Evolutionary conservation across 2,329 filamentous ascomycete genomes (phyloP).

Genomic region (Stachybotrys elegans): DNA sequence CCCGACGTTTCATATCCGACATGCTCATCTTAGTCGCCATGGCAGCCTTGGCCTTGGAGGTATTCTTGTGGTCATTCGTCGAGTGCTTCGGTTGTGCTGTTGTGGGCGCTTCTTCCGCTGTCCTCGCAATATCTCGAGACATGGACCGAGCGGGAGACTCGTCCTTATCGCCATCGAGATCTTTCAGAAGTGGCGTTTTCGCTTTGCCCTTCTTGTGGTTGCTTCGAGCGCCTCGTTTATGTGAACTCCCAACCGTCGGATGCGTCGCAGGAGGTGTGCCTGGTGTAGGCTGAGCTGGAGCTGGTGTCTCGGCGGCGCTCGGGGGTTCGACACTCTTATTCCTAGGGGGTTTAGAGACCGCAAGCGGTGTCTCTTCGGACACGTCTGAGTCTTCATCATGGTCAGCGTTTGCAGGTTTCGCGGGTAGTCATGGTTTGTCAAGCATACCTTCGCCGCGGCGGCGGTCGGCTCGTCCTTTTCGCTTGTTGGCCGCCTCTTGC

Average conservation of each 20-base stretch:
- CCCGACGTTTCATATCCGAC: conserved; percentile 82
- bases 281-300: conserved; percentile 22
- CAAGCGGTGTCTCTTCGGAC: conserved; percentile 60
- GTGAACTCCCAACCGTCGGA: conserved; percentile 38
- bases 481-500: conserved; percentile 69
- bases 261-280: conserved; percentile 40
- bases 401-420: conserved; percentile 9
- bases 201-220: conserved; percentile 64
- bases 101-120: conserved; percentile 24
- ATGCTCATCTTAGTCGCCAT: conserved; percentile 69
- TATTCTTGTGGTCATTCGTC: conserved; percentile 36
- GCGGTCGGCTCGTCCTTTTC: conserved; percentile 77
- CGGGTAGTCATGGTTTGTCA: neutral
- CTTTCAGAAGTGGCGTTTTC: conserved; percentile 79
- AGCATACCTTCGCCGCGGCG: conserved; percentile 49
- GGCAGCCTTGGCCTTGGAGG: conserved; percentile 40
- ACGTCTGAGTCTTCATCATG: conserved; percentile 59
- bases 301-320: conserved; percentile 20
- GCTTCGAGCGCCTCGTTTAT: conserved; percentile 57
- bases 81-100: conserved; percentile 28
- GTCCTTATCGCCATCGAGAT: conserved; percentile 56
- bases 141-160: conserved; percentile 53
- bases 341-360: conserved; percentile 24
- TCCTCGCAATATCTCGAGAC: conserved; percentile 41
- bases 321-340: conserved; percentile 25